Conservation (phyloP, 2,329 filamentous ascomycete genomes). For the Arthrobotrys sphaeroides region DNA sequence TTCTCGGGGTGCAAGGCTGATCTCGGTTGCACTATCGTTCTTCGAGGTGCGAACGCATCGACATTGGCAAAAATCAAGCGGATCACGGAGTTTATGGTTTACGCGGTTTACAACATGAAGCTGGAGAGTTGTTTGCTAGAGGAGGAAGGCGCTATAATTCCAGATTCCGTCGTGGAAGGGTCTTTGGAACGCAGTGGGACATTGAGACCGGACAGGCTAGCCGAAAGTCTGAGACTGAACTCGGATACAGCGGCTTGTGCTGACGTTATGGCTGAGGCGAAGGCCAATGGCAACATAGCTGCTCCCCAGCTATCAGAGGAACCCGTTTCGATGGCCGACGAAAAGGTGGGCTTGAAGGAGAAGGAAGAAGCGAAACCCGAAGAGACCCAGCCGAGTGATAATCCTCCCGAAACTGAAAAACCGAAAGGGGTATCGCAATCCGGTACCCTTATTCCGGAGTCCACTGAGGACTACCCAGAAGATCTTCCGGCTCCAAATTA, state of each 20-base stretch:
- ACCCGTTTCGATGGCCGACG: constrained; percentile 24
- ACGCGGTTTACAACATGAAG: constrained; percentile 97
- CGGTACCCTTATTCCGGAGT: constrained; percentile 57
- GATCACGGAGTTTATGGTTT: constrained; percentile 98
- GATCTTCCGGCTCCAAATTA: constrained; percentile 87
- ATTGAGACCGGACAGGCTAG: constrained; percentile 36
- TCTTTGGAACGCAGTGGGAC: constrained; percentile 47
- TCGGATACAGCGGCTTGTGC: constrained; percentile 34
- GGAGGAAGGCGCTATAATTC: constrained; percentile 88
- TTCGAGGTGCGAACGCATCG: constrained; percentile 79
- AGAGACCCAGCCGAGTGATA: constrained; percentile 5
- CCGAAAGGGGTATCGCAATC: constrained; percentile 20
- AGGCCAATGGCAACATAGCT: constrained; percentile 51
- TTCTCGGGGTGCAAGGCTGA: constrained; percentile 83
- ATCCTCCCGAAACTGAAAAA: constrained; percentile 12
- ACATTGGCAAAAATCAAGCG: constrained; percentile 82
- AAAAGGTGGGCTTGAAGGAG: constrained; percentile 27
- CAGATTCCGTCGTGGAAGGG: constrained; percentile 61
- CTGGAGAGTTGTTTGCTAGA: constrained; percentile 93
- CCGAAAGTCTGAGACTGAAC: constrained; percentile 39
- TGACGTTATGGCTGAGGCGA: constrained; percentile 11
- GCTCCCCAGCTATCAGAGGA: constrained; percentile 39
- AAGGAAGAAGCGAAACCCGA: constrained; percentile 27
- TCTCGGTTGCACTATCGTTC: constrained; percentile 90
- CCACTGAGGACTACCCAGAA: constrained; percentile 71